A percentile compares a stretch with the other conserved stretches of the same genome.
Evolutionary conservation across 345 rosid genomes (phyloP).

Genomic region (Salix caprea): DNA sequence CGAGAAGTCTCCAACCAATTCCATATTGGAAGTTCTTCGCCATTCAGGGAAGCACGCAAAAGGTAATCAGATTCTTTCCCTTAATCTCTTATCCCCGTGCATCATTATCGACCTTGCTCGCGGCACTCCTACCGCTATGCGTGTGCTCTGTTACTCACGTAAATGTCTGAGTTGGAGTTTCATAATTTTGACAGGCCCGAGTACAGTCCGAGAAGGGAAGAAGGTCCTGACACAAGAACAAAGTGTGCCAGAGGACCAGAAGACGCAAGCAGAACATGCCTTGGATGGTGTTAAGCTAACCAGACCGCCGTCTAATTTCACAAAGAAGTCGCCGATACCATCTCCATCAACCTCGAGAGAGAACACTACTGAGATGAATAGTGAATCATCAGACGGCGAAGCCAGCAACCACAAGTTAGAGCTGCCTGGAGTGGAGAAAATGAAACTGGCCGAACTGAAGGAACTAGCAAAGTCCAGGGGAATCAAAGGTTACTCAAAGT

Average conservation of each 20-base stretch:
- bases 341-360: conserved; percentile 24
- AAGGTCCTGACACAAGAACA: neutral
- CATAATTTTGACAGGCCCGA: conserved; percentile 7
- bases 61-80: conserved; percentile 22
- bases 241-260: conserved; percentile 1
- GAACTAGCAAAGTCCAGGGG: conserved; percentile 62
- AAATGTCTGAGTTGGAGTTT: neutral
- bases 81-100: neutral
- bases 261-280: neutral
- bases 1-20: conserved; percentile 21
- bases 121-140: neutral
- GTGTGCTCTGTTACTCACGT: neutral
- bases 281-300: conserved; percentile 9
- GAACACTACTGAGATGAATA: conserved; percentile 11
- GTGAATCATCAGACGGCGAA: neutral
- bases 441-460: conserved; percentile 67
- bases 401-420: conserved; percentile 3
- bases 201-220: neutral
- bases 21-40: conserved; percentile 39
- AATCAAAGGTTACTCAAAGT: conserved; percentile 56
- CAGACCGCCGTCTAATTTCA: conserved; percentile 43
- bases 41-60: conserved; percentile 22
- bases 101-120: neutral
- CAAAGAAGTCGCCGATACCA: conserved; percentile 41
- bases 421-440: conserved; percentile 32